Base-by-base conservation (phyloP, 2,329 filamentous ascomycete species). In the Ceratocystis alfenasii region DNA sequence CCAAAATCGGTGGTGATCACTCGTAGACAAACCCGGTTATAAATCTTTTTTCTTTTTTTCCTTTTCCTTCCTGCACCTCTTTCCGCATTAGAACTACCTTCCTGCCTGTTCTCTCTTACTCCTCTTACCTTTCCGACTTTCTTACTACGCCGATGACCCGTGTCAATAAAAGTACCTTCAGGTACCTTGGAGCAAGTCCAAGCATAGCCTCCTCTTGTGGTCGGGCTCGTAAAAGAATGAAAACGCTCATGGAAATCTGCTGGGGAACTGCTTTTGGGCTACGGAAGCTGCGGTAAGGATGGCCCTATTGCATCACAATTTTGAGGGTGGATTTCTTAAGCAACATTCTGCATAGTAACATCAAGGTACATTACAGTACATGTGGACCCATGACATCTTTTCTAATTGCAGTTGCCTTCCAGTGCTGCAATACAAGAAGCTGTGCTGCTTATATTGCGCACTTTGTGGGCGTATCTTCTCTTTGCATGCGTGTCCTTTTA, bases 261-360 rank as follows among this genome's bases (percentile, higher is more conserved):
- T 5, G 20, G n/a, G 15, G 8, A 3, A 2, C 48, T 53, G 53
- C 30, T 57, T 12, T 57, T 57, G 28, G 53, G 8, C 17, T 57
- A 6, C 53, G 53, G 53, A 57, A 57, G 53, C 53, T 57, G 22
- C 53, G 53, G 53, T 57, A 57, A 57, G 53, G 2, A 33, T 57
- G 28, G 53, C 5, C 36, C 53, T 8, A 57, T 57, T 57, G 25
- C 28, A n/a, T 57, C 53, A 57, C 53, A 57, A 7, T 12, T 12
- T 25, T 25, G 53, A 7, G 8, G 53, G 17, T 5, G 53, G 28
- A 15, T 33, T 57, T 57, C 12, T 33, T 17, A 8, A 30, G 36
- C 36, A 41, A 15, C 10, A 41, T 41, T 15, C 10, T 41, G 36
- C 10, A 41, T 41, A 41, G 36, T 41, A n/a, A 57, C 53, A 15